Evolutionary conservation across 345 rosid genomes (phyloP).

Genomic region (Chamaenerion angustifolium): DNA sequence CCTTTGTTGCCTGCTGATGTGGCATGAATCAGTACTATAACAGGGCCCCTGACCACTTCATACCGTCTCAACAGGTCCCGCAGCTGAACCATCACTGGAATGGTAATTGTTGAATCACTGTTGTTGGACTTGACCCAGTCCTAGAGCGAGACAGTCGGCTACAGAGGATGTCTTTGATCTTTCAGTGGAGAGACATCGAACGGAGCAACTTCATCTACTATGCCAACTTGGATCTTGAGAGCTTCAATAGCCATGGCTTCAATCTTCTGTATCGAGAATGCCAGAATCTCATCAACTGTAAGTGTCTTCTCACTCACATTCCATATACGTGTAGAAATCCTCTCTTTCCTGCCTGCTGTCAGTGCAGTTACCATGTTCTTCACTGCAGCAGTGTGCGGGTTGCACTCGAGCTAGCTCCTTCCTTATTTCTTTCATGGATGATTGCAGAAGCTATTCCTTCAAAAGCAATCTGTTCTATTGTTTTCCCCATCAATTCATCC

Average conservation of each 20-base stretch:
- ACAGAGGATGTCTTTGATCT: conserved; percentile 30
- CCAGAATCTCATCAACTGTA: too few species aligned
- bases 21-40: conserved; percentile 47
- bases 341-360: conserved; percentile 62
- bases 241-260: conserved; percentile 75
- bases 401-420: too few species aligned
- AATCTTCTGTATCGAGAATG: too few species aligned
- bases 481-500: too few species aligned
- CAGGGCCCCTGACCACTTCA: too few species aligned
- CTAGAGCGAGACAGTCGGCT: conserved; percentile 49
- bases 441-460: too few species aligned
- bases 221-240: conserved; percentile 71
- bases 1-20: conserved; percentile 12
- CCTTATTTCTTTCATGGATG: too few species aligned
- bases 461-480: too few species aligned
- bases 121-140: too few species aligned
- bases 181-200: conserved; percentile 50
- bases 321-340: conserved; percentile 79
- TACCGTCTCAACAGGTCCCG: conserved; percentile 73
- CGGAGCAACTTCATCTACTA: conserved; percentile 69
- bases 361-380: conserved; percentile 61
- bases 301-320: conserved; percentile 48
- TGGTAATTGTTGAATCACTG: conserved; percentile 16
- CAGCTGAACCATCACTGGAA: conserved; percentile 49
- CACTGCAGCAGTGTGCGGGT: conserved; percentile 61